Evolutionary conservation across 176 grass and related monocot genomes (phyloP), one percentile per base, ranked within the genome.

Genomic region (Lolium multiflorum): DNA sequence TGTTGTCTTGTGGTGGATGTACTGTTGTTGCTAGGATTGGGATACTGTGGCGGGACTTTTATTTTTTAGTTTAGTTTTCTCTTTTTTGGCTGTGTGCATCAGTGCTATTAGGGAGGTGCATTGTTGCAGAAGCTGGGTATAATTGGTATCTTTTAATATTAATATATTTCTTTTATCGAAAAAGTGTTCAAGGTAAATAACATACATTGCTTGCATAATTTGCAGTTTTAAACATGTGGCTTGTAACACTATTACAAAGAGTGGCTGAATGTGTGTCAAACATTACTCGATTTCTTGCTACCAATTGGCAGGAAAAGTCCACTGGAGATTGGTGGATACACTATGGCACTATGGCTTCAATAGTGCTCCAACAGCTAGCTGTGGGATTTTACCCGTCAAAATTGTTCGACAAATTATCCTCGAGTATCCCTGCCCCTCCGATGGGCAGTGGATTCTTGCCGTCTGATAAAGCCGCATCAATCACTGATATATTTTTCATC

Each of bases 401-500:
- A 21, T 2, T 78, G 9, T 59, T 78, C 8, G 37, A 37, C 26
- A 59, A 41, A 9, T 41, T 78, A 22, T 59, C 54, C 13, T 26
- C 35, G 0, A 4, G 50, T 71, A 12, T n/a, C 38, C 67, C 68
- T 44, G 43, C 68, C 4, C 54, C 76, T 78, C 35, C 55, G 11
- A 78, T 78, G 76, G 76, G 54, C 18, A 59, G 17, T 41, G 76
- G 76, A 22, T 59, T 41, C 10, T 22, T 78, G 76, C 54, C 76
- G 16, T 59, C 52, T 3, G 18, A 41, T 38, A 59, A 43, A n/a
- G 51, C 76, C 13, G 54, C 76, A 14, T 41, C 28, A 21, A 39
- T 78, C 10, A n/a, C 18, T 7, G 31, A 59, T 21, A 78, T 59
- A 14, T 39, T 35, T 11, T 13, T 78, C 2, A n/a, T 78, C 6